phyloP scores from a whole-genome alignment of 2,329 filamentous ascomycete genomes.

The Monilinia vaccinii-corymbosi region DNA sequence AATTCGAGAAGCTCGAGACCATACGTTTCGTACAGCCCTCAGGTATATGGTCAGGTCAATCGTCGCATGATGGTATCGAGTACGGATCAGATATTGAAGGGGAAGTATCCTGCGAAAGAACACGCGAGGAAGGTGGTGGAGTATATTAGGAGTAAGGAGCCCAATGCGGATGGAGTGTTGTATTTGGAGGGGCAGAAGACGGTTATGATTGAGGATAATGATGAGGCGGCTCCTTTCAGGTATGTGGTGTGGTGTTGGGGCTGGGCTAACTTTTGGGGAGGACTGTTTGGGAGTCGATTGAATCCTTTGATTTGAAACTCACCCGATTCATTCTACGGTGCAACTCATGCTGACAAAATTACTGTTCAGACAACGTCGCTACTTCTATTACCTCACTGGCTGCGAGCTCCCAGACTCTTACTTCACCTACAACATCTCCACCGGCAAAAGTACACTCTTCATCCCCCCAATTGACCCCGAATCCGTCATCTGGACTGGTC shows the following conservation, averaged over 20 bases:
- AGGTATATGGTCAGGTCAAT: neutral
- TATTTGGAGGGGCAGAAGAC: slow-evolving; percentile 84
- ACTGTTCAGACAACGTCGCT: slow-evolving; percentile 64
- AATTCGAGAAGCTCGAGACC: neutral
- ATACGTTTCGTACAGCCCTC: neutral
- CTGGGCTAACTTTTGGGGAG: neutral
- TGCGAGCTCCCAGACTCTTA: slow-evolving; percentile 71
- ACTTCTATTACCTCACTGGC: slow-evolving; percentile 92
- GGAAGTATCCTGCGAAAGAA: slow-evolving; percentile 73
- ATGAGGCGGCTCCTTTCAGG: slow-evolving; percentile 73
- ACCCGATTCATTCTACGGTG: neutral
- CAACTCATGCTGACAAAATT: slow-evolving; percentile 7
- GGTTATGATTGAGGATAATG: slow-evolving; percentile 80
- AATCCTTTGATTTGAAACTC: too few species aligned
- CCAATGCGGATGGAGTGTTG: slow-evolving; percentile 60
- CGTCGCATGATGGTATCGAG: neutral
- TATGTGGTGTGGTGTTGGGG: slow-evolving; percentile 33
- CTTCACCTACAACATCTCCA: slow-evolving; percentile 69
- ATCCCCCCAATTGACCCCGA: slow-evolving; percentile 86
- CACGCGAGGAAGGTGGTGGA: slow-evolving; percentile 80
- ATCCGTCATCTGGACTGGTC: slow-evolving; percentile 84
- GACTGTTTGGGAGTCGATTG: neutral
- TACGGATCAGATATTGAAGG: slow-evolving; percentile 39
- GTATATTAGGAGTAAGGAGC: slow-evolving; percentile 59
- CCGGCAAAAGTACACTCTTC: slow-evolving; percentile 70